phyloP scores from a whole-genome alignment of 768 basidiomycete genomes.

The Lanmaoa pseudosensibilis region DNA sequence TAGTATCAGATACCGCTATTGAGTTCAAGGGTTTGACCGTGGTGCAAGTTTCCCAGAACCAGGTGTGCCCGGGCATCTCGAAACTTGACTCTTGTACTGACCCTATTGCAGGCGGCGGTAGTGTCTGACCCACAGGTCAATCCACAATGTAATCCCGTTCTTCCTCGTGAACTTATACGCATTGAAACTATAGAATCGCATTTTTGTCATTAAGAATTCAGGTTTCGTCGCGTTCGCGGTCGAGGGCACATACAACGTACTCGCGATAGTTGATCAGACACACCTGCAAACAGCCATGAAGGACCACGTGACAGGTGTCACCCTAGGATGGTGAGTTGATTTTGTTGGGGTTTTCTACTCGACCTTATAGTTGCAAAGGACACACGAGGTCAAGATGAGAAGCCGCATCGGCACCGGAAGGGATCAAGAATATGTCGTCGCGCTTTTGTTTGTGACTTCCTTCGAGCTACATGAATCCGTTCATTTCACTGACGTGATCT shows the following conservation, averaged over 20 bases:
- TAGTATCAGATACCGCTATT: constrained; percentile 81
- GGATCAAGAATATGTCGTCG: constrained; percentile 71
- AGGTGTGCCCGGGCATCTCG: constrained; percentile 34
- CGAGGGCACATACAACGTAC: constrained; percentile 74
- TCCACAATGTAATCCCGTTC: neutral
- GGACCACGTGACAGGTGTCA: constrained; percentile 60
- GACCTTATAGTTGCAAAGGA: constrained; percentile 32
- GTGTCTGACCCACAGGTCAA: constrained; percentile 67
- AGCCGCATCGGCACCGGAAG: constrained; percentile 46
- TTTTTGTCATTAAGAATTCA: constrained; percentile 77
- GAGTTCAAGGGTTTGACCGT: constrained; percentile 77
- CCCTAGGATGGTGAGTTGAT: constrained; percentile 53
- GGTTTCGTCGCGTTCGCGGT: constrained; percentile 79
- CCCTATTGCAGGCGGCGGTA: constrained; percentile 50
- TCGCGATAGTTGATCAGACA: constrained; percentile 83
- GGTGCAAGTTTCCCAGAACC: constrained; percentile 88
- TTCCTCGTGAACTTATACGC: neutral
- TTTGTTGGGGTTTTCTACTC: neutral
- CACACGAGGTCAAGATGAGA: constrained; percentile 78
- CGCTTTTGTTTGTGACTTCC: constrained; percentile 58
- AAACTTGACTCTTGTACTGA: neutral
- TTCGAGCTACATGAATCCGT: neutral
- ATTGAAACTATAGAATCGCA: constrained; percentile 48
- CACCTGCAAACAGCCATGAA: constrained; percentile 62
- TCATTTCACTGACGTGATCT: neutral